Conservation (phyloP, 768 basidiomycete genomes). For the Pholiota molesta region DNA sequence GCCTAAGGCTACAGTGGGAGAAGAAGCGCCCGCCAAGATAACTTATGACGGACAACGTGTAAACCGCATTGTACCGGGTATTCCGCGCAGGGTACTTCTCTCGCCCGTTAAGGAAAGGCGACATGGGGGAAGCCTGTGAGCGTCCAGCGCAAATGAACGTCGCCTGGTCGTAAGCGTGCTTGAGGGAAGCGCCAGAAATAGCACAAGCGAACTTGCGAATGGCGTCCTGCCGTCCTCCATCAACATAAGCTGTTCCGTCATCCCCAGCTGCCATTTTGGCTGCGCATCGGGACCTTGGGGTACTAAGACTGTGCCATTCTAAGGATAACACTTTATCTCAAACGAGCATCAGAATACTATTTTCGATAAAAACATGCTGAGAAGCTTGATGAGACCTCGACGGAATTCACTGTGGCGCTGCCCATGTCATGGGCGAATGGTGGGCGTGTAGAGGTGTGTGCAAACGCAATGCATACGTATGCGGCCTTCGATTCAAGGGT, state of each 20-base stretch:
- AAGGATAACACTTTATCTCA: too few relatives aligned
- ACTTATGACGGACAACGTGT: constrained; percentile 20
- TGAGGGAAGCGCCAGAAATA: not conserved
- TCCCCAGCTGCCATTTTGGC: not conserved
- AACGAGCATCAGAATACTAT: not conserved
- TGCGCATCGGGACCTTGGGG: not conserved
- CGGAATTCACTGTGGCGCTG: not conserved
- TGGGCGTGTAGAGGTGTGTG: not conserved
- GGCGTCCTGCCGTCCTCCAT: not conserved
- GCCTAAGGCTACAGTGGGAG: constrained; percentile 5
- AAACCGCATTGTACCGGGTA: constrained; percentile 7
- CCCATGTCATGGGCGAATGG: not conserved
- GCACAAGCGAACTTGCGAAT: not conserved
- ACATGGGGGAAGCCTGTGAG: not conserved
- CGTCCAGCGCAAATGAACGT: constrained; percentile 5
- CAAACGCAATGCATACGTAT: not conserved
- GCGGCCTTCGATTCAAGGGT: not conserved
- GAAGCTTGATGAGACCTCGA: not conserved
- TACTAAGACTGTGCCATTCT: not conserved
- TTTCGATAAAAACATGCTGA: not conserved
- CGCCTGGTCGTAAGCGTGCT: not conserved
- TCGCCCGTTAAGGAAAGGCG: not conserved
- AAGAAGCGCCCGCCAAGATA: constrained; percentile 23
- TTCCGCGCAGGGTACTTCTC: not conserved
- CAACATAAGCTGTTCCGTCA: constrained; percentile 2